Evolutionary conservation across 2,329 filamentous ascomycete genomes (phyloP), one percentile per base, ranked within the genome.

Genomic region (Penicillium digitatum): DNA sequence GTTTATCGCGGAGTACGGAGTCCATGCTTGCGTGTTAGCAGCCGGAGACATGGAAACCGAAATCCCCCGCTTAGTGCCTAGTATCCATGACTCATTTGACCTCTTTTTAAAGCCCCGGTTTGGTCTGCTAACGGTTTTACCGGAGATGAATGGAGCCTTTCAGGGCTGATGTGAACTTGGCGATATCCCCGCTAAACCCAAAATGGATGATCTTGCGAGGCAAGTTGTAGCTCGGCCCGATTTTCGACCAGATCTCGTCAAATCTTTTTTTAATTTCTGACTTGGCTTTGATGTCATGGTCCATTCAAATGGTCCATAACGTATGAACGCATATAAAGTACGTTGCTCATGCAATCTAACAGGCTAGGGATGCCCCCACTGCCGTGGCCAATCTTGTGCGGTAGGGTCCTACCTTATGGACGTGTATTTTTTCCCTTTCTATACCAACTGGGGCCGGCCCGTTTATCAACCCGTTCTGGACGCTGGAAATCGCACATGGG

Each of bases 161-260:
- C 16, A 46, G 31, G 39, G 48, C 48, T 42, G 51, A 53, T 18
- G 29, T 31, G 18, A 43, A 34, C 44, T 48, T 35, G 51, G 49
- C 49, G 26, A 27, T 5, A 42, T 47, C 40, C 14, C 24, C 54
- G 47, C 66, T 69, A 69, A 68, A 63, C 66, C 66, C n/a, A 37
- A 58, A 58, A 24, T 20, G 57, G 66, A 56, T 57, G 46, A 48
- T 32, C 61, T 69, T 69, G 66, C 66, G 67, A 69, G 63, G 35
- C 7, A 31, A 14, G 35, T 18, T 44, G 26, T 43, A 38, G 18
- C 52, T 57, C 56, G 54, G 59, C 29, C 59, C 59, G 57, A 55
- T 52, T 55, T 31, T 51, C 55, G 52, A 58, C 59, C 27, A 55
- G 52, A 56, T 56, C 34, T 52, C 47, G 47, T 24, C 26, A 27